A percentile compares a stretch with the other conserved stretches of the same genome.
Evolutionary conservation across 495 filamentous ascomycete genomes (phyloP).

Genomic region (Penicillium chermesinum): DNA sequence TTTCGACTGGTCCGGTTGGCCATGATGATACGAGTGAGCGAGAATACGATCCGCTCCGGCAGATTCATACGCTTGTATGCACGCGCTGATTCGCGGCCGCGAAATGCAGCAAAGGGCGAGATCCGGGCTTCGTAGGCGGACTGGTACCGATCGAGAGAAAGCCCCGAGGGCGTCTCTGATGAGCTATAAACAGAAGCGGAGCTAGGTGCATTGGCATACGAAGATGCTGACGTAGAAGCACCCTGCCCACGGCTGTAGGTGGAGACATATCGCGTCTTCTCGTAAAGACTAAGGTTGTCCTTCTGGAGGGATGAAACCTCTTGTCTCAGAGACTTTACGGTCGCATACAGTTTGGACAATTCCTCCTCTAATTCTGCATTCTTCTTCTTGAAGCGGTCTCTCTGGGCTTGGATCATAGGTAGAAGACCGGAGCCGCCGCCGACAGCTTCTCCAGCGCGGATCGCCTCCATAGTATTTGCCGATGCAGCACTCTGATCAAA

Average conservation of each 20-base stretch:
- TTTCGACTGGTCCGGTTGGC: constrained; percentile 88
- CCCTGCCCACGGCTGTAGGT: constrained; percentile 71
- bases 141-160: constrained; percentile 80
- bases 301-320: constrained; percentile 90
- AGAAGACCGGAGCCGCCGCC: constrained; percentile 87
- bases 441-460: constrained; percentile 62
- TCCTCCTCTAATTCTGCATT: constrained; percentile 89
- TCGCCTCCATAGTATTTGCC: constrained; percentile 49
- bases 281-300: constrained; percentile 94
- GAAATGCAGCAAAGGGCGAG: constrained; percentile 91
- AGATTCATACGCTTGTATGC: constrained; percentile 95
- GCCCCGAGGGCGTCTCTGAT: constrained; percentile 54
- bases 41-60: constrained; percentile 85
- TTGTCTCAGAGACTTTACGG: constrained; percentile 79
- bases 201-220: constrained; percentile 69
- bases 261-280: constrained; percentile 95
- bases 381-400: constrained; percentile 96
- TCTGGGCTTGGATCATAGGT: constrained; percentile 96
- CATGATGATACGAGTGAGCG: constrained; percentile 82
- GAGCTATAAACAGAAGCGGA: constrained; percentile 62
- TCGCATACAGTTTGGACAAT: constrained; percentile 73
- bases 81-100: constrained; percentile 81
- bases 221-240: constrained; percentile 63
- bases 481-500: constrained; percentile 60
- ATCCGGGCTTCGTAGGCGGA: constrained; percentile 93